Evolutionary conservation across 2,329 filamentous ascomycete genomes (phyloP).

Genomic region (Capronia epimyces): DNA sequence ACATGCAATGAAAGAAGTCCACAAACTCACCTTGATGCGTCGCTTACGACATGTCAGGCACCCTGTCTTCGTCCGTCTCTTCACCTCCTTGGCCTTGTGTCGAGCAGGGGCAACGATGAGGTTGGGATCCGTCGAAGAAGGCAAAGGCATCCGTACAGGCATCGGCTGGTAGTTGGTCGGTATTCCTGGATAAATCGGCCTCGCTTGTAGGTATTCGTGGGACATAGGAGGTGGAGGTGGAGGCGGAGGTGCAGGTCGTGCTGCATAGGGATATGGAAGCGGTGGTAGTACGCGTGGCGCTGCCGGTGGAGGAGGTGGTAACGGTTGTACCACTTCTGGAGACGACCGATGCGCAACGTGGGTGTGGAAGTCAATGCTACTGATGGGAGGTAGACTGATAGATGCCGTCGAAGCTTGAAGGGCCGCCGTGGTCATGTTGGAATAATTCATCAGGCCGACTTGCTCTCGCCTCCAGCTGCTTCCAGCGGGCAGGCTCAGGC

Average conservation of each 20-base stretch:
- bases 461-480: conserved; percentile 14
- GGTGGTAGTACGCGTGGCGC: conserved; percentile 27
- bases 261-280: conserved; percentile 26
- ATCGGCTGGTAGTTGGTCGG: conserved; percentile 23
- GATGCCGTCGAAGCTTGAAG: conserved; percentile 24
- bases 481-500: conserved; percentile 13
- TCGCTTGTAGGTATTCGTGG: conserved; percentile 24
- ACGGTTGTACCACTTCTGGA: conserved; percentile 27
- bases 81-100: conserved; percentile 64
- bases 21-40: conserved; percentile 62
- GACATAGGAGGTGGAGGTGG: conserved; percentile 19
- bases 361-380: conserved; percentile 28
- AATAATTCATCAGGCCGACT: conserved; percentile 24
- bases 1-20: conserved; percentile 10
- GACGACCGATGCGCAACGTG: conserved; percentile 24
- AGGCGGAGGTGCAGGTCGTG: conserved; percentile 23
- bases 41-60: conserved; percentile 61
- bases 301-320: conserved; percentile 26
- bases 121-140: conserved; percentile 26
- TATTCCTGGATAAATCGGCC: conserved; percentile 26
- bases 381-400: conserved; percentile 30
- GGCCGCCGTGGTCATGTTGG: conserved; percentile 24
- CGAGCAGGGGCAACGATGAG: conserved; percentile 34
- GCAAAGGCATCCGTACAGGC: conserved; percentile 25
- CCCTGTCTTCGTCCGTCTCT: conserved; percentile 68